Conservation (phyloP, 2,329 filamentous ascomycete genomes). For the Verruconis gallopava region DNA sequence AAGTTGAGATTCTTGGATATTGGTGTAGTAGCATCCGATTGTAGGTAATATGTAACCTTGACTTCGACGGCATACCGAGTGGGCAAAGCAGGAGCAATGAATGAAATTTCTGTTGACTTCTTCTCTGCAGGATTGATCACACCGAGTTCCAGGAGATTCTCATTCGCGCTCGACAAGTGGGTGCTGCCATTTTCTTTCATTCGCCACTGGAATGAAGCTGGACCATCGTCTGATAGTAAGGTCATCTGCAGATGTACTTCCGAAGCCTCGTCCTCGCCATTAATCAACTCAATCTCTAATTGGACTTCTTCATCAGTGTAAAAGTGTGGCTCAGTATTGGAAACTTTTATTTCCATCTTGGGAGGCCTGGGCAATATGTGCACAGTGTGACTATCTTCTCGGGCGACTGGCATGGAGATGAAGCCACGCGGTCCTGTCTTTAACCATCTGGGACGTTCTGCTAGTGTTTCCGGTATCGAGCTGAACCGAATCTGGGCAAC, state of each 20-base stretch:
- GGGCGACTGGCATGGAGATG: slow-evolving; percentile 27
- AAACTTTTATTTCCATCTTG: slow-evolving; percentile 66
- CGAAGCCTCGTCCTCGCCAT: slow-evolving; percentile 72
- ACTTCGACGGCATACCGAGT: slow-evolving; percentile 56
- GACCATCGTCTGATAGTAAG: slow-evolving; percentile 44
- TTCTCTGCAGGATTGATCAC: slow-evolving; percentile 19
- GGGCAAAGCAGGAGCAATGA: slow-evolving; percentile 30
- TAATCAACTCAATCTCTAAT: slow-evolving; percentile 57
- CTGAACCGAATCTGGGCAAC: slow-evolving; percentile 56
- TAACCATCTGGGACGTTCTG: slow-evolving; percentile 22
- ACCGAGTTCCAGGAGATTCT: slow-evolving; percentile 21
- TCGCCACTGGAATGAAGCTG: slow-evolving; percentile 2
- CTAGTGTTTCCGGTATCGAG: slow-evolving; percentile 31
- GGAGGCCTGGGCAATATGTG: slow-evolving; percentile 73
- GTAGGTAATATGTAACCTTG: slow-evolving; percentile 63
- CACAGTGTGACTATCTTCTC: slow-evolving; percentile 23
- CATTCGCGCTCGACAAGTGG: slow-evolving; percentile 22
- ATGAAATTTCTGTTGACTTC: slow-evolving; percentile 22
- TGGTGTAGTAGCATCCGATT: slow-evolving; percentile 66
- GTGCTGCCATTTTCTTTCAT: background rate
- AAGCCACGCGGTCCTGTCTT: slow-evolving; percentile 16
- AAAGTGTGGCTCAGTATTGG: slow-evolving; percentile 54
- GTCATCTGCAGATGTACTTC: slow-evolving; percentile 57
- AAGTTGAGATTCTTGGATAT: slow-evolving; percentile 61
- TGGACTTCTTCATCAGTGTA: slow-evolving; percentile 71